Evolutionary conservation across 2,329 filamentous ascomycete species (phyloP).

Genomic region (Eutypella sp.): DNA sequence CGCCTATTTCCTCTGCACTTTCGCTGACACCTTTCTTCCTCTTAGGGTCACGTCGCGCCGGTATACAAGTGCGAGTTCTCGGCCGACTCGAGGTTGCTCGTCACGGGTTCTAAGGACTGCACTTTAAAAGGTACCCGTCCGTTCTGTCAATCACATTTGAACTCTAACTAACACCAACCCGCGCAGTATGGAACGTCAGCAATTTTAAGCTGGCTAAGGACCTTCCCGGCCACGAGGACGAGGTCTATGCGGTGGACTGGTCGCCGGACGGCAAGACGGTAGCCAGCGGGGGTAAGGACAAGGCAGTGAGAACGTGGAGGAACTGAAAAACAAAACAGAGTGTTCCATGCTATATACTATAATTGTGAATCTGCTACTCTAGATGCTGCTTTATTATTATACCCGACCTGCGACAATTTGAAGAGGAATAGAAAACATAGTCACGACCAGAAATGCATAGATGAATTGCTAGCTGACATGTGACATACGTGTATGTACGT

Average conservation of each 20-base stretch:
- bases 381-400: too few relatives aligned
- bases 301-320: slow-evolving; percentile 64
- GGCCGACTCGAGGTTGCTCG: slow-evolving; percentile 74
- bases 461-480: too few relatives aligned
- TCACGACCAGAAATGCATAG: too few relatives aligned
- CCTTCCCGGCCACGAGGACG: slow-evolving; percentile 84
- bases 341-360: background rate
- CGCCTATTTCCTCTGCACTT: background rate
- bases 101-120: slow-evolving; percentile 85
- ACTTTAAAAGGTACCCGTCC: slow-evolving; percentile 60
- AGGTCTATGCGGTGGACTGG: slow-evolving; percentile 95
- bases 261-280: slow-evolving; percentile 85
- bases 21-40: slow-evolving; percentile 4
- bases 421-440: too few relatives aligned
- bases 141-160: too few relatives aligned
- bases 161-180: background rate
- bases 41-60: slow-evolving; percentile 50
- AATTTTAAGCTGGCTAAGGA: slow-evolving; percentile 76
- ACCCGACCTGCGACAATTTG: background rate
- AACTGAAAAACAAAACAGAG: slow-evolving; percentile 37
- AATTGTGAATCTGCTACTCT: background rate
- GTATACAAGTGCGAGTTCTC: slow-evolving; percentile 94
- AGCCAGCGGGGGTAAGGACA: slow-evolving; percentile 90
- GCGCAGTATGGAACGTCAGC: slow-evolving; percentile 75
- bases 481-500: too few relatives aligned